A percentile compares a stretch with the other conserved stretches of the same genome.
phyloP scores from a whole-genome alignment of 2,329 filamentous ascomycete species.

The Claviceps africana region DNA sequence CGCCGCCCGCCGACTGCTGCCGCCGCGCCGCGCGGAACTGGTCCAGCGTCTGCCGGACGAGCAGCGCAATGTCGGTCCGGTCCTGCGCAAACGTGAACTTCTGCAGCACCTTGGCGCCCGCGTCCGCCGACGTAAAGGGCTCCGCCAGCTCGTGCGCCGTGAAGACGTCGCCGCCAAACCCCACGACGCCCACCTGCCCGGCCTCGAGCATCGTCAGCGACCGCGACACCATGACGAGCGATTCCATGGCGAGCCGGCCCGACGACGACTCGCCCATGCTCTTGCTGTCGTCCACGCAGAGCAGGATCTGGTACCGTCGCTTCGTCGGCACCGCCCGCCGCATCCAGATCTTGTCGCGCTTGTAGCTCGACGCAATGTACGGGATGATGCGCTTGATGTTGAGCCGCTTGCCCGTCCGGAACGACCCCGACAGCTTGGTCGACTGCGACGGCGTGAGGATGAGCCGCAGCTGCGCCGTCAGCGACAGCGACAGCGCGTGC shows the following conservation, averaged over 20 bases:
- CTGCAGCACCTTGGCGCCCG: constrained; percentile 71
- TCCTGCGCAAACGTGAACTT: constrained; percentile 76
- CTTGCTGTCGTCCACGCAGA: constrained; percentile 90
- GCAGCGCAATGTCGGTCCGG: constrained; percentile 68
- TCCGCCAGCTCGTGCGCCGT: constrained; percentile 75
- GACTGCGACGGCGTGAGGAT: constrained; percentile 90
- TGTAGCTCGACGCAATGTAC: constrained; percentile 96
- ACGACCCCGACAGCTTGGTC: constrained; percentile 91
- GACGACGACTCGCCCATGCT: constrained; percentile 77
- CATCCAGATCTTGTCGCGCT: constrained; percentile 99
- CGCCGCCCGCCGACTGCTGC: constrained; percentile 42
- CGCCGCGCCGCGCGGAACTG: constrained; percentile 66
- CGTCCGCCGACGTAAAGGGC: constrained; percentile 55
- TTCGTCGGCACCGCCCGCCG: constrained; percentile 82
- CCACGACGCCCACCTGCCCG: constrained; percentile 80
- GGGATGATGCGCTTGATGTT: constrained; percentile 99
- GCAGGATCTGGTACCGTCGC: constrained; percentile 89
- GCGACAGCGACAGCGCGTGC: constrained; percentile 69
- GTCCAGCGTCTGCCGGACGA: constrained; percentile 65
- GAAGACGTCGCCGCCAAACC: constrained; percentile 73
- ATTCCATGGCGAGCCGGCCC: constrained; percentile 77
- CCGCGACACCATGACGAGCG: constrained; percentile 78
- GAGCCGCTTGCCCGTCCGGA: constrained; percentile 92
- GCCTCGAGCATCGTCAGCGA: constrained; percentile 85
- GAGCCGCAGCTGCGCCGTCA: constrained; percentile 88